phyloP scores from a whole-genome alignment of 441 rosid genomes.

The Jatropha multifida region DNA sequence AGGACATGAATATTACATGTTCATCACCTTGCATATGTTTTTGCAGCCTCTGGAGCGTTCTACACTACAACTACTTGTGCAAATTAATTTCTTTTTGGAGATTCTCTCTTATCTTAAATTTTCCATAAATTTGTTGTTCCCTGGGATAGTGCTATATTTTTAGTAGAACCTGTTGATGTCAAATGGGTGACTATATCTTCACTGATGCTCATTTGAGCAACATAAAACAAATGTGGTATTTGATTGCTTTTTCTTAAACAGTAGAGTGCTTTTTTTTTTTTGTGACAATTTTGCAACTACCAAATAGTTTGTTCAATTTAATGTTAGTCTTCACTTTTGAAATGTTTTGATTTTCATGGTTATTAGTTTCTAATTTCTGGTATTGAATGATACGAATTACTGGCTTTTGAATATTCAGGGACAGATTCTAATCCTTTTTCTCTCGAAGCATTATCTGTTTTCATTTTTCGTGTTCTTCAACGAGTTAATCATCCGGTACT shows the following conservation, averaged over 20 bases:
- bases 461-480: slow-evolving; percentile 86
- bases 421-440: slow-evolving; percentile 84
- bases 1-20: neutral
- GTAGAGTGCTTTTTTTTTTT: neutral
- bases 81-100: neutral
- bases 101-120: neutral
- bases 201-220: neutral
- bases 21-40: neutral
- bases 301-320: neutral
- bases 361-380: slow-evolving; percentile 1
- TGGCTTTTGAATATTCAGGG: slow-evolving; percentile 47
- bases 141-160: neutral
- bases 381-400: slow-evolving; percentile 3
- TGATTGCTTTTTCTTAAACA: neutral
- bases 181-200: neutral
- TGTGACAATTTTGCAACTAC: neutral
- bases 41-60: neutral
- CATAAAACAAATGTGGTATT: neutral
- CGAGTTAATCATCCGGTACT: slow-evolving; percentile 89
- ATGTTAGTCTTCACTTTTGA: neutral
- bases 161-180: neutral
- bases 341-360: neutral
- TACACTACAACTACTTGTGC: neutral
- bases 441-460: slow-evolving; percentile 90
- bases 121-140: neutral